These are phyloP conservation scores for Trichoderma sp. DNA, from an alignment of 2,329 filamentous ascomycete species.

Conservation along the genomic window DNA sequence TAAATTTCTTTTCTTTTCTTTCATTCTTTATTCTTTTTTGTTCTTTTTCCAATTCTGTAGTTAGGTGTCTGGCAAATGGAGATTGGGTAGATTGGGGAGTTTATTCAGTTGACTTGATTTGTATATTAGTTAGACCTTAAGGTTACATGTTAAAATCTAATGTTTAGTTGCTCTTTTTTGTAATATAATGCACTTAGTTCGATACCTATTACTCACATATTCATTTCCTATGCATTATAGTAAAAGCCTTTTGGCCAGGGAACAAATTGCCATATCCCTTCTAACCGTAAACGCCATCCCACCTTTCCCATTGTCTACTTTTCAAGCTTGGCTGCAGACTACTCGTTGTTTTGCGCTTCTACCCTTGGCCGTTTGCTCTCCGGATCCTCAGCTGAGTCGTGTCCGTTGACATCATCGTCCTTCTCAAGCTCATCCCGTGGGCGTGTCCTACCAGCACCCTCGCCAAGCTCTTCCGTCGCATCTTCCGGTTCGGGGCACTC, in stretches of 20 bases:
- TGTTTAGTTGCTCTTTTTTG: constrained; percentile 10
- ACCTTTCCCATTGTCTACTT: background rate
- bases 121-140: constrained; percentile 4
- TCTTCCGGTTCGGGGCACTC: constrained; percentile 38
- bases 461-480: constrained; percentile 56
- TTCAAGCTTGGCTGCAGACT: background rate
- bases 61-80: background rate
- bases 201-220: constrained; percentile 3
- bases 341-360: constrained; percentile 27
- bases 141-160: constrained; percentile 12
- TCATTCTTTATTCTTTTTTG: background rate
- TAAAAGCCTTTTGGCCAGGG: background rate
- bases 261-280: constrained; percentile 27
- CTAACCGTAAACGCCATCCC: constrained; percentile 31
- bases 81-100: background rate
- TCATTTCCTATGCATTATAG: background rate
- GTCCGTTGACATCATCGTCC: constrained; percentile 45
- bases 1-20: background rate
- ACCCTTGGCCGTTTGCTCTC: constrained; percentile 53
- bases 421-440: constrained; percentile 49
- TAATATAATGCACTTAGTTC: background rate
- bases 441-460: constrained; percentile 59
- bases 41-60: background rate
- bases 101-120: background rate
- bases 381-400: constrained; percentile 43